Evolutionary conservation across 2,329 filamentous ascomycete species (phyloP), one percentile per base, ranked within the genome.

Genomic region (Fusarium setosum): DNA sequence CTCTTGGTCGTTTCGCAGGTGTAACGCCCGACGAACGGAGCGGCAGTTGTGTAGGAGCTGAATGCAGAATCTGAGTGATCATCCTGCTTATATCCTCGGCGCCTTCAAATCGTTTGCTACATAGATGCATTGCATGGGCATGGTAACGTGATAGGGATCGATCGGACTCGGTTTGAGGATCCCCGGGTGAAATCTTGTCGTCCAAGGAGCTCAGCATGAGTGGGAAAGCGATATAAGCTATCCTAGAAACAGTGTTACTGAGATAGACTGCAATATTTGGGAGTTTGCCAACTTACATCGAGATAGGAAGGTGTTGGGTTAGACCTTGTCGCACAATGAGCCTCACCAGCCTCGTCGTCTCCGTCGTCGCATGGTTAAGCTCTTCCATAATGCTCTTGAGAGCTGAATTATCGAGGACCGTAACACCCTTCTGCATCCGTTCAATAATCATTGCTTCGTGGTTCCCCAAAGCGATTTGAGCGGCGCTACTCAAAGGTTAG

Each of bases 381-480:
- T 56, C 53, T 5, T 60, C 59, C 0, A 50, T 57, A 7, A 69
- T 67, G 6, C 20, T 45, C 18, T 41, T 57, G 0, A 69, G 17
- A 1, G 63, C 48, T 3, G 42, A n/a, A 6, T 64, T 50, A 3
- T 56, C 48, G 4, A 67, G 32, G 1, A 69, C 18, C 1, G 41
- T 65, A 4, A 68, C 17, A 0, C 56, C 64, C 21, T 68, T 68
- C 3, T 65, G 64, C 9, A 65, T 35, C 11, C 64, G 56, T 10
- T 67, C 64, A 1, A 67, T 68, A 18, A 68, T 52, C 60, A 65
- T 51, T 0, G 64, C 50, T 2, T 67, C 0, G 21, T 56, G 53
- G 37, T 56, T 49, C 5, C 53, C 44, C 18, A 56, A n/a, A 4
- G 64, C 64, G n/a, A 67, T 67, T 3, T 65, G 56, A 2, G 64